Evolutionary conservation across 169 alveolate species (phyloP), one percentile per base, ranked within the genome.

Genomic region (Eimeria maxima): DNA sequence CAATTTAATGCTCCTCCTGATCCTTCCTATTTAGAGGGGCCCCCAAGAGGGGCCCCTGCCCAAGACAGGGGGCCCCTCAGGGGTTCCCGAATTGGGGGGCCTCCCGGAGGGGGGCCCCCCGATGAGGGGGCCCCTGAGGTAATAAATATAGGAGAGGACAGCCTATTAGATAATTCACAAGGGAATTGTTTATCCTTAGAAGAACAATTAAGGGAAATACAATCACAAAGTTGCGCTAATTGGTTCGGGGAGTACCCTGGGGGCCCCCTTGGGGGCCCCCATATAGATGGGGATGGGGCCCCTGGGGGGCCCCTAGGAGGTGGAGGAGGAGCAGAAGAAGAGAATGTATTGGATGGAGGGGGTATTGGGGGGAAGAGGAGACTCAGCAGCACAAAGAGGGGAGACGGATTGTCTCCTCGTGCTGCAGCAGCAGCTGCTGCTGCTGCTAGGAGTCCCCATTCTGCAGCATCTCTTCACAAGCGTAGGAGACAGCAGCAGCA

Each of bases 401-500:
- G n/a, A 73, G 84, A 73, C 50, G 84, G 14, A 5, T 20, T 73
- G 50, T n/a, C n/a, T n/a, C n/a, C n/a, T n/a, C n/a, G n/a, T n/a
- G n/a, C n/a, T n/a, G n/a, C n/a, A 73, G 84, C 42, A 16, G n/a
- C 42, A 20, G 13, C 13, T 6, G 18, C 14, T 73, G n/a, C 55
- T 24, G 84, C 84, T 73, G 84, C 84, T 29, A 53, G 29, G 22
- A 73, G 84, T 33, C 84, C 84, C 20, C 44, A 27, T 13, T 7
- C 84, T 29, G 44, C 84, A 14, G 50, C 84, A n/a, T 67, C 78
- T 27, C 13, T 67, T 24, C 84, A 20, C 84, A 73, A 73, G 50
- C 84, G 84, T 22, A 73, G 84, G 50, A 73, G 18, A 53, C 78
- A 67, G 78, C 78, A 67, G 38, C 78, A 67, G 78, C 78, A 67